Conservation (phyloP, 306 rosid genomes). For the Acacia crassicarpa region DNA sequence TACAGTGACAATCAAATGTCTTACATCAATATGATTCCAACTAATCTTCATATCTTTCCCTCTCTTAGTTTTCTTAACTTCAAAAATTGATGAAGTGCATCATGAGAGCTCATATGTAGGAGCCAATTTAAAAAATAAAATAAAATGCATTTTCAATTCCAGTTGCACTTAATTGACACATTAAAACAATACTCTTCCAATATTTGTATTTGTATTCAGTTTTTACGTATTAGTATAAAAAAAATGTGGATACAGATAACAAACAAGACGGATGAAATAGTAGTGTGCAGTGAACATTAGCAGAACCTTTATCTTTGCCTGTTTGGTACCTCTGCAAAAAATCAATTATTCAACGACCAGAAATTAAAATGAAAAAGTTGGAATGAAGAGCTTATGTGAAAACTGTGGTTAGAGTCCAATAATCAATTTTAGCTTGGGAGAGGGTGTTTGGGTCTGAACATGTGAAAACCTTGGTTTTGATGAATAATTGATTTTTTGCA, state of each 20-base stretch:
- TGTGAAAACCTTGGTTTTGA: too few species aligned
- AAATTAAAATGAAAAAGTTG: too few species aligned
- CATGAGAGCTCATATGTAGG: slow-evolving; percentile 10
- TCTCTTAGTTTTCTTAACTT: background rate
- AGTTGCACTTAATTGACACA: background rate
- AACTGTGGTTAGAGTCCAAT: too few species aligned
- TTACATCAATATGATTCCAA: background rate
- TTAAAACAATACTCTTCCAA: background rate
- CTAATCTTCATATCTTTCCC: background rate
- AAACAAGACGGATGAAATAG: background rate
- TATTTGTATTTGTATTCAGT: background rate
- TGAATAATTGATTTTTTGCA: too few species aligned
- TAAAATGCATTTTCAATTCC: background rate
- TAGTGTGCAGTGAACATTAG: background rate
- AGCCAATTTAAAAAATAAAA: background rate
- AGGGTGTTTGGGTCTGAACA: too few species aligned
- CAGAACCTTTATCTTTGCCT: background rate
- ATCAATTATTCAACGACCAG: too few species aligned
- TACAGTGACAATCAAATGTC: background rate
- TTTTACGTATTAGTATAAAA: background rate
- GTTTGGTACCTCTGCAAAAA: too few species aligned
- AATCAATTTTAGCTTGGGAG: too few species aligned
- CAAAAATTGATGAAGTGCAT: background rate
- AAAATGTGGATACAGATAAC: background rate
- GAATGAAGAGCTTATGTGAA: too few species aligned